Evolutionary conservation across 352 stramenopile species (phyloP).

Genomic region (Globisporangium uncinulatum): DNA sequence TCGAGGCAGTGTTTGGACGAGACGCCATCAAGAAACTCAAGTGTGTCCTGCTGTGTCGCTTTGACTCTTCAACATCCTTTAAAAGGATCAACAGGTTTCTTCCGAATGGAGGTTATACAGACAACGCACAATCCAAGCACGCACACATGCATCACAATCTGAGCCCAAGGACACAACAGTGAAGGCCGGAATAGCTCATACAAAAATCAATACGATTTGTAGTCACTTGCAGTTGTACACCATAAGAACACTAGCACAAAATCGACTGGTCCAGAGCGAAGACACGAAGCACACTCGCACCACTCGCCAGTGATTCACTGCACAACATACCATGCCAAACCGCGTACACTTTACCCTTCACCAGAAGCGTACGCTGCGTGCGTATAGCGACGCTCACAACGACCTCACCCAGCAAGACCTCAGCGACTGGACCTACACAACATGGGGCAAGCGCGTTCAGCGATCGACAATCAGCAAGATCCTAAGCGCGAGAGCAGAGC

Average conservation of each 20-base stretch:
- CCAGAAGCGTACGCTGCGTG: too few species aligned
- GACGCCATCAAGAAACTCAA: conserved; percentile 1
- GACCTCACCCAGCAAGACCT: conserved; percentile 1
- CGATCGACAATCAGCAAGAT: conserved; percentile 1
- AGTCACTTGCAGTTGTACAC: conserved; percentile 1
- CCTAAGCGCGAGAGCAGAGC: not conserved
- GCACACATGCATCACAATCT: too few species aligned
- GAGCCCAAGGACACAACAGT: too few species aligned
- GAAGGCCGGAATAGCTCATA: too few species aligned
- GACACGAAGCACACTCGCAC: not conserved
- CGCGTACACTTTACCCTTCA: not conserved
- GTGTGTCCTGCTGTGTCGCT: too few species aligned
- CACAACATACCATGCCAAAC: not conserved
- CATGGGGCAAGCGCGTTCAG: too few species aligned
- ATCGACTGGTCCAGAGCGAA: not conserved
- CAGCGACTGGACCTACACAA: not conserved
- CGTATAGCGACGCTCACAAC: not conserved
- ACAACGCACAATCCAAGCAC: too few species aligned
- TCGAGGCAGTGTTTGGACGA: conserved; percentile 4
- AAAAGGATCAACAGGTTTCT: too few species aligned
- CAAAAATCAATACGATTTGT: conserved; percentile 3
- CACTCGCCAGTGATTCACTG: not conserved
- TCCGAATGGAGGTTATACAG: too few species aligned
- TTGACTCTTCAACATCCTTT: too few species aligned
- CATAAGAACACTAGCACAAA: conserved; percentile 3